These are phyloP conservation scores for Alternaria sp. DNA, from an alignment of 2,329 filamentous ascomycete species.

Conservation along the genomic window DNA sequence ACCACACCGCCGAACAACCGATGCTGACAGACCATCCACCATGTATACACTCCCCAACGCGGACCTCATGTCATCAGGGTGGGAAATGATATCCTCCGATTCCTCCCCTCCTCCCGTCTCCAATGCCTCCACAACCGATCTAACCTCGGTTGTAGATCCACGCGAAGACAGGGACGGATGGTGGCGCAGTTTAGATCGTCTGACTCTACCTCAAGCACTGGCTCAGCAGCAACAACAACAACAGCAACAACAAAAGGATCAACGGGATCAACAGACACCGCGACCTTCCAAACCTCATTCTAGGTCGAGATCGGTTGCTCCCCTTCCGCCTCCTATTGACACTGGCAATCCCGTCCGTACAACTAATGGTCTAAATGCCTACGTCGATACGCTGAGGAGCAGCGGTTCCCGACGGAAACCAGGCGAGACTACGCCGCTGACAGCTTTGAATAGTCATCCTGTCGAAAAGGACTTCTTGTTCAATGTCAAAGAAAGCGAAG, in stretches of 20 bases:
- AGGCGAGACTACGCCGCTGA: neutral
- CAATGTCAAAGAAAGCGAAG: constrained; percentile 3
- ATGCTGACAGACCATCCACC: constrained; percentile 2
- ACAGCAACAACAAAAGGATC: neutral
- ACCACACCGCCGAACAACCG: constrained; percentile 23
- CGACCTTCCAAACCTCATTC: neutral
- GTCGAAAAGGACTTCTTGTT: constrained; percentile 1
- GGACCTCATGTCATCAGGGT: constrained; percentile 24
- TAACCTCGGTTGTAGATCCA: constrained; percentile 34
- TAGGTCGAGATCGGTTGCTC: neutral
- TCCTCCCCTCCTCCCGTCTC: constrained; percentile 17
- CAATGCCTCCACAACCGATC: constrained; percentile 25
- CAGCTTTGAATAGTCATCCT: neutral
- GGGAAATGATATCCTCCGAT: constrained; percentile 23
- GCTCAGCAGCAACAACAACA: neutral
- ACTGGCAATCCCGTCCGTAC: neutral
- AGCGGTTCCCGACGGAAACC: neutral
- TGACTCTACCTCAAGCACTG: constrained; percentile 12
- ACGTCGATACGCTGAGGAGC: neutral
- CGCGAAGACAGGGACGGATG: constrained; percentile 21
- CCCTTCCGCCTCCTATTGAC: neutral
- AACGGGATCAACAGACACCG: neutral
- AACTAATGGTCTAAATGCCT: neutral
- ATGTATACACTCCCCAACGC: neutral
- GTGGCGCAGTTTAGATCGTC: constrained; percentile 23